phyloP scores from a whole-genome alignment of 179 eudicot genomes.

The Sideroxylon spinosum region DNA sequence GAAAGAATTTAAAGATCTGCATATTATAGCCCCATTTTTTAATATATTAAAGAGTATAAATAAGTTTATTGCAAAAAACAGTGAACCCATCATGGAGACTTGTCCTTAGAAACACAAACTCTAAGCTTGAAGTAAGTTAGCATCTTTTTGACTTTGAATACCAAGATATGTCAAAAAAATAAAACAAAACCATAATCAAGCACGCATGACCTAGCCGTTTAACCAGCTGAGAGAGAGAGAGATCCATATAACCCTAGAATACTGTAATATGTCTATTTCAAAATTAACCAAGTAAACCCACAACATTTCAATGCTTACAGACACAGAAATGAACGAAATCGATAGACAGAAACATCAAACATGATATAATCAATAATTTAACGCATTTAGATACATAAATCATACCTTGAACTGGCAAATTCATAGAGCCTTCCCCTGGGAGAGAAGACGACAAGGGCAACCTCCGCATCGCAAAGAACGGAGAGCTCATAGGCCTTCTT shows the following conservation, averaged over 20 bases:
- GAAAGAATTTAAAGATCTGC: too few species aligned
- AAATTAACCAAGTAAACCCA: not conserved
- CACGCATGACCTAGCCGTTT: not conserved
- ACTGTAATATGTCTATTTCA: not conserved
- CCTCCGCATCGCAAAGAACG: conserved; percentile 74
- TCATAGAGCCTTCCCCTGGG: conserved; percentile 72
- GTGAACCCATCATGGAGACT: not conserved
- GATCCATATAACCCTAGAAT: not conserved
- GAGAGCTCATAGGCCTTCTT: conserved; percentile 82
- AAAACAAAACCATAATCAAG: not conserved
- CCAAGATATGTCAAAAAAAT: not conserved
- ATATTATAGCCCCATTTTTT: too few species aligned
- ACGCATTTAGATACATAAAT: not conserved
- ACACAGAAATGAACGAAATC: not conserved
- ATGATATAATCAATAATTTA: too few species aligned
- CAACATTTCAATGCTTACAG: not conserved
- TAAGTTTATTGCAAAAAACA: too few species aligned
- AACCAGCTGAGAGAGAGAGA: not conserved
- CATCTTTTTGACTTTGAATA: not conserved
- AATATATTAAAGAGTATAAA: too few species aligned
- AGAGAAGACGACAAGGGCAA: conserved; percentile 60
- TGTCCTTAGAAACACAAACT: not conserved
- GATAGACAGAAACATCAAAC: not conserved
- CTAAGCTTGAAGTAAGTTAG: not conserved
- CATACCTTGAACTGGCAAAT: conserved; percentile 64